These are phyloP conservation scores for Penicillium paxilli DNA, from an alignment of 495 filamentous ascomycete species.

Conservation along the genomic window DNA sequence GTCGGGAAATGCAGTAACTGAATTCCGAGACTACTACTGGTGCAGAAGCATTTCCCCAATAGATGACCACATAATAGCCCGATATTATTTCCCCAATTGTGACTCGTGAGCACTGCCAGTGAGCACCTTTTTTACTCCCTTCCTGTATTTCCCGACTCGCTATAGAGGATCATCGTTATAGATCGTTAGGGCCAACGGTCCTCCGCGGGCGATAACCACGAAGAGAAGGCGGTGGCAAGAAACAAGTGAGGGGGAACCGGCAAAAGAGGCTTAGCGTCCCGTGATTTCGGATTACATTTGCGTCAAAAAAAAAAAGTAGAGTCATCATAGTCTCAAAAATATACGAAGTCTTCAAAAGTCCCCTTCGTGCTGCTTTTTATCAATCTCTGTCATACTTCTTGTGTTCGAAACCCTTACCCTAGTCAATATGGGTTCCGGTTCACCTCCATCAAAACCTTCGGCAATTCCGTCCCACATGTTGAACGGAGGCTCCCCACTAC, in stretches of 20 bases:
- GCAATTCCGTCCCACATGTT: slow-evolving; percentile 50
- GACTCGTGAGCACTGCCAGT: too few relatives aligned
- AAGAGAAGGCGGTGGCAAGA: slow-evolving; percentile 13
- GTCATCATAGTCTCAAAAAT: slow-evolving; percentile 8
- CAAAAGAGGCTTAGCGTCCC: slow-evolving; percentile 17
- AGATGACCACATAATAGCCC: too few relatives aligned
- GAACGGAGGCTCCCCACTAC: slow-evolving; percentile 48
- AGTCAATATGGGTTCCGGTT: slow-evolving; percentile 42
- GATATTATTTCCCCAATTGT: too few relatives aligned
- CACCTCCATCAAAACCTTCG: slow-evolving; percentile 42
- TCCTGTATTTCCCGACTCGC: background rate
- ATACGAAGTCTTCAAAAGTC: background rate
- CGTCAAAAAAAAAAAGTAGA: slow-evolving; percentile 25
- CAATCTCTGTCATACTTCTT: background rate
- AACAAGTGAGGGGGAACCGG: slow-evolving; percentile 10
- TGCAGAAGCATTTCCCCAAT: background rate
- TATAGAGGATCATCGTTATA: background rate
- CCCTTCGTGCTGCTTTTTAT: background rate
- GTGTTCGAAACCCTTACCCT: slow-evolving; percentile 1
- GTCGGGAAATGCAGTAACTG: background rate
- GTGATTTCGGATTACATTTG: slow-evolving; percentile 20
- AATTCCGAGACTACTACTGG: background rate
- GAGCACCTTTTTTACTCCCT: background rate
- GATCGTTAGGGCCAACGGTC: background rate
- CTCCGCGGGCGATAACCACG: slow-evolving; percentile 10